A percentile compares a stretch with the other conserved stretches of the same genome.
These are phyloP conservation scores for Cyclocybe cylindracea DNA, from an alignment of 768 basidiomycete genomes.

Conservation along the genomic window DNA sequence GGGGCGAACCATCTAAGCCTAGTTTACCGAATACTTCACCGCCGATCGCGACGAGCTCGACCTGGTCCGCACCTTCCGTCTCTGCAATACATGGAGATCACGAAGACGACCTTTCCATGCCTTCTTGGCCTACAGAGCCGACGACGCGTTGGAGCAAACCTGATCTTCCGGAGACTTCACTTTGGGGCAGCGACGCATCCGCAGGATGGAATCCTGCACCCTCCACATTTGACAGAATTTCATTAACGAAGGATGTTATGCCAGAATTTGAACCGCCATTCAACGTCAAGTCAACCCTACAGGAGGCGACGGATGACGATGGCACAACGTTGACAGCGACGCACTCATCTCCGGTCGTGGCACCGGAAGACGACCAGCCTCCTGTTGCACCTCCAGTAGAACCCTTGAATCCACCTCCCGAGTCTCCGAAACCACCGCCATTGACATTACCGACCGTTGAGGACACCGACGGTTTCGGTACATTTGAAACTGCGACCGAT, in stretches of 20 bases:
- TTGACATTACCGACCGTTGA: slow-evolving; percentile 19
- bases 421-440: slow-evolving; percentile 9
- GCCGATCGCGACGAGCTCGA: slow-evolving; percentile 4
- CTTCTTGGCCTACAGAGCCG: slow-evolving; percentile 56
- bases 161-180: slow-evolving; percentile 34
- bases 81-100: slow-evolving; percentile 33
- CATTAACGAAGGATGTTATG: slow-evolving; percentile 28
- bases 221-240: slow-evolving; percentile 44
- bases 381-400: slow-evolving; percentile 2
- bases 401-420: slow-evolving; percentile 7
- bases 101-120: slow-evolving; percentile 57
- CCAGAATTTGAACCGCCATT: slow-evolving; percentile 10
- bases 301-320: no score
- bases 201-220: slow-evolving; percentile 33
- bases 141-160: slow-evolving; percentile 50
- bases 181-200: slow-evolving; percentile 40
- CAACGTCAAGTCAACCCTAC: neutral
- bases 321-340: no score
- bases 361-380: neutral
- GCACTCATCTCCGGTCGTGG: no score
- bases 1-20: slow-evolving; percentile 51
- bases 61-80: slow-evolving; percentile 25
- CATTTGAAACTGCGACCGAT: slow-evolving; percentile 55
- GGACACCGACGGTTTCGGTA: slow-evolving; percentile 59
- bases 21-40: slow-evolving; percentile 3